Conservation (phyloP, 2,329 filamentous ascomycete genomes). For the Exophiala sideris region DNA sequence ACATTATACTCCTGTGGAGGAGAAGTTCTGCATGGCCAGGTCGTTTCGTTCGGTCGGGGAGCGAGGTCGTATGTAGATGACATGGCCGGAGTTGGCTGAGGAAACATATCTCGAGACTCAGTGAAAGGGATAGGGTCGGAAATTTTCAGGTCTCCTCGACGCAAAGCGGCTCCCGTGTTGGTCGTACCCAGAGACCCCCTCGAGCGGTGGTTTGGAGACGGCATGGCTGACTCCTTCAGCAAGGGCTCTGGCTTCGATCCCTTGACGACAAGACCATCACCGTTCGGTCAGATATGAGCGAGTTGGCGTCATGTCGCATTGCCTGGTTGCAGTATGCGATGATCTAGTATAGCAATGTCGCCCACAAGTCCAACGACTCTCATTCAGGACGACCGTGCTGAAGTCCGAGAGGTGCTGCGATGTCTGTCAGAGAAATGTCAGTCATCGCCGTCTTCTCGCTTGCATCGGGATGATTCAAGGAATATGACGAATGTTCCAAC, state of each 20-base stretch:
- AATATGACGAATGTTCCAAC: no score
- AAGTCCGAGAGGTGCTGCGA: not conserved
- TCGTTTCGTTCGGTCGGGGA: conserved; percentile 9
- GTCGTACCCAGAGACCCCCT: conserved; percentile 8
- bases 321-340: not conserved
- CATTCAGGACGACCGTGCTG: not conserved
- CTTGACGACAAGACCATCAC: conserved; percentile 4
- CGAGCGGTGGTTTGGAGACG: conserved; percentile 18
- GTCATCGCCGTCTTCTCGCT: not conserved
- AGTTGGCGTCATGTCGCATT: conserved; percentile 11
- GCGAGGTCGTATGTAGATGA: conserved; percentile 8
- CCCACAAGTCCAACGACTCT: not conserved
- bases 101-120: conserved; percentile 11
- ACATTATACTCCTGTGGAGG: conserved; percentile 12
- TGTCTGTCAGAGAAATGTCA: conserved; percentile 8
- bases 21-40: conserved; percentile 18
- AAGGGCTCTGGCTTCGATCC: not conserved
- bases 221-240: conserved; percentile 7
- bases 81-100: conserved; percentile 1
- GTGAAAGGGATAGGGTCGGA: conserved; percentile 31
- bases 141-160: conserved; percentile 33
- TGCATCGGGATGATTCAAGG: no score
- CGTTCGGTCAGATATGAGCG: not conserved
- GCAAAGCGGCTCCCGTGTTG: conserved; percentile 25
- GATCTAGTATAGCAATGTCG: not conserved